phyloP scores from a whole-genome alignment of 805 yeast genomes.

The Saccharomycopsis sp. region DNA sequence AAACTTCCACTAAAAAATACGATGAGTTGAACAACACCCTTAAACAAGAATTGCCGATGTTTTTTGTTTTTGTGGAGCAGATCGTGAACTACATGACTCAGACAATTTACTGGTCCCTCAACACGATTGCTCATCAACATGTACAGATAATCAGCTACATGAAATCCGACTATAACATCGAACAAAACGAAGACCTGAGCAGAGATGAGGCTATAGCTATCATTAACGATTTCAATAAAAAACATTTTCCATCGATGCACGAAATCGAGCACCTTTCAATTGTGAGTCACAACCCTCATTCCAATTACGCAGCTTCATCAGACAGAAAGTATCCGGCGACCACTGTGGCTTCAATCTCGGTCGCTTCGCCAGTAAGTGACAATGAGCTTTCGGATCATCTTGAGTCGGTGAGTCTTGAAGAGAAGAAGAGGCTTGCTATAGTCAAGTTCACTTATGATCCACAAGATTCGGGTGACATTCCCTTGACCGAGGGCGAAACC shows the following conservation, averaged over 20 bases:
- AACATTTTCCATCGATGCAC: not conserved
- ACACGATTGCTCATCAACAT: constrained; percentile 15
- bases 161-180: constrained; percentile 14
- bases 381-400: not conserved
- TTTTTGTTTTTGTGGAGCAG: constrained; percentile 15
- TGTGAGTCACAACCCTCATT: constrained; percentile 5
- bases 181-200: not conserved
- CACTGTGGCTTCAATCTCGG: not conserved
- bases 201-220: constrained; percentile 2
- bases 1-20: constrained; percentile 8
- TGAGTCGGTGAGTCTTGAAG: not conserved
- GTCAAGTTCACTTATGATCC: constrained; percentile 7
- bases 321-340: not conserved
- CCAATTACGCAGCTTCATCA: constrained; percentile 8
- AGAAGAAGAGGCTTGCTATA: not conserved
- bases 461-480: constrained; percentile 31
- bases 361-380: not conserved
- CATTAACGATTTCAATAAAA: constrained; percentile 2
- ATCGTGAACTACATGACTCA: constrained; percentile 11
- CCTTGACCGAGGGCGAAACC: constrained; percentile 32
- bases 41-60: constrained; percentile 19
- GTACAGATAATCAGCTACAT: constrained; percentile 13
- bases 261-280: constrained; percentile 12
- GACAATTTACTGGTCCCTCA: constrained; percentile 19
- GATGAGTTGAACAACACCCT: constrained; percentile 9